phyloP scores from a whole-genome alignment of 352 stramenopile species.

The Globisporangium abappressorium region DNA sequence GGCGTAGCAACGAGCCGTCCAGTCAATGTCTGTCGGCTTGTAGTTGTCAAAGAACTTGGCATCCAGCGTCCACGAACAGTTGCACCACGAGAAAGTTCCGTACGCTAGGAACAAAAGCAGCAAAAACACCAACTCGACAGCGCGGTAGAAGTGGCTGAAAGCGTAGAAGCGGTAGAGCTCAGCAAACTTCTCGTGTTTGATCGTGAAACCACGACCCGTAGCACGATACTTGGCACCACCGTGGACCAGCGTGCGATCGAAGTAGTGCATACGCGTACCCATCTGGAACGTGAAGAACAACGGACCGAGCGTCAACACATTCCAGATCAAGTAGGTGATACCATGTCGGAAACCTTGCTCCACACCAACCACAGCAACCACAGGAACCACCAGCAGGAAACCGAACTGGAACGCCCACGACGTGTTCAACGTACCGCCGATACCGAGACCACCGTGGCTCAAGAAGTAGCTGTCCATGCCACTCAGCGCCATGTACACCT shows the following conservation, averaged over 20 bases:
- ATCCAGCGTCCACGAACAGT: slow-evolving; percentile 80
- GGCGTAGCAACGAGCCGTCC: slow-evolving; percentile 71
- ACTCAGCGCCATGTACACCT: slow-evolving; percentile 94
- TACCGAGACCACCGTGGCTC: slow-evolving; percentile 90
- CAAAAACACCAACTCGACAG: slow-evolving; percentile 92
- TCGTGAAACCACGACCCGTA: slow-evolving; percentile 98
- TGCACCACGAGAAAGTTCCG: slow-evolving; percentile 92
- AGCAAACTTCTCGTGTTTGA: slow-evolving; percentile 97
- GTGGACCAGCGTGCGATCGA: slow-evolving; percentile 96
- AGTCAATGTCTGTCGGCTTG: slow-evolving; percentile 68
- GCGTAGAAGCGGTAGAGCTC: slow-evolving; percentile 98
- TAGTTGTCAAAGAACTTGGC: slow-evolving; percentile 70
- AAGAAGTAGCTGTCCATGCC: slow-evolving; percentile 91
- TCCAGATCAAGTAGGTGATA: slow-evolving; percentile 91
- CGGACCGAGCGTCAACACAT: slow-evolving; percentile 95
- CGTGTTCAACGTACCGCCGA: slow-evolving; percentile 93
- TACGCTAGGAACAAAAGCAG: slow-evolving; percentile 82
- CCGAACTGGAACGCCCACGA: slow-evolving; percentile 95
- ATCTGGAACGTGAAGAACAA: slow-evolving; percentile 99
- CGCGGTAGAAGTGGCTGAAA: slow-evolving; percentile 97
- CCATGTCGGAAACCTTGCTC: slow-evolving; percentile 95
- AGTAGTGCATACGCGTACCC: slow-evolving; percentile 99
- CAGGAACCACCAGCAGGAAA: slow-evolving; percentile 95
- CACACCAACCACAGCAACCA: slow-evolving; percentile 94
- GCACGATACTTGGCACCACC: slow-evolving; percentile 97